A percentile compares a stretch with the other conserved stretches of the same genome.
Evolutionary conservation across 257 asterid genomes (phyloP).

Genomic region (Fraxinus quadrangulata): DNA sequence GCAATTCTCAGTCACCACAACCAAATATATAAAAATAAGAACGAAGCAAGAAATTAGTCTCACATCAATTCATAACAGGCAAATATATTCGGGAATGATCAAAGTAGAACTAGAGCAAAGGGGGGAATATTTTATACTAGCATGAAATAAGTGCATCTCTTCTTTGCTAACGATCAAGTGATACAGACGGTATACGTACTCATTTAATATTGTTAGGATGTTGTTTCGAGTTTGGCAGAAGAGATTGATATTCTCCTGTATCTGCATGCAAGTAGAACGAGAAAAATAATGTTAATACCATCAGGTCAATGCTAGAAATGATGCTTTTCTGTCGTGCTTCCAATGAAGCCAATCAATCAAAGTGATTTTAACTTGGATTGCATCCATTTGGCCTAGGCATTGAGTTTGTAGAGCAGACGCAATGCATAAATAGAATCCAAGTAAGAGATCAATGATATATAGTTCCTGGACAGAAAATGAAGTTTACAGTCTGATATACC

Average conservation of each 20-base stretch:
- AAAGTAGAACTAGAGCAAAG: neutral
- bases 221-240: constrained; percentile 64
- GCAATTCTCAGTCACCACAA: neutral
- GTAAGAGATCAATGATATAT: neutral
- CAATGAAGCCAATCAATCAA: constrained; percentile 1
- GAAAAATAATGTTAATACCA: constrained; percentile 23
- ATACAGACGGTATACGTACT: constrained; percentile 47
- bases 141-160: constrained; percentile 15
- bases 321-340: constrained; percentile 4
- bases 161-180: constrained; percentile 1
- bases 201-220: constrained; percentile 59
- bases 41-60: neutral
- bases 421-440: constrained; percentile 13
- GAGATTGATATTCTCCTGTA: constrained; percentile 69
- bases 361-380: neutral
- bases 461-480: neutral
- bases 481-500: neutral
- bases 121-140: constrained; percentile 3
- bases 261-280: constrained; percentile 50
- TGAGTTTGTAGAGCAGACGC: neutral
- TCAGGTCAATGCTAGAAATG: constrained; percentile 17
- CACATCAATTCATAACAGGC: neutral
- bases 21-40: neutral
- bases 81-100: constrained; percentile 2
- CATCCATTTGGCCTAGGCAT: neutral